phyloP scores from a whole-genome alignment of 257 asterid genomes.

The Mentha longifolia region DNA sequence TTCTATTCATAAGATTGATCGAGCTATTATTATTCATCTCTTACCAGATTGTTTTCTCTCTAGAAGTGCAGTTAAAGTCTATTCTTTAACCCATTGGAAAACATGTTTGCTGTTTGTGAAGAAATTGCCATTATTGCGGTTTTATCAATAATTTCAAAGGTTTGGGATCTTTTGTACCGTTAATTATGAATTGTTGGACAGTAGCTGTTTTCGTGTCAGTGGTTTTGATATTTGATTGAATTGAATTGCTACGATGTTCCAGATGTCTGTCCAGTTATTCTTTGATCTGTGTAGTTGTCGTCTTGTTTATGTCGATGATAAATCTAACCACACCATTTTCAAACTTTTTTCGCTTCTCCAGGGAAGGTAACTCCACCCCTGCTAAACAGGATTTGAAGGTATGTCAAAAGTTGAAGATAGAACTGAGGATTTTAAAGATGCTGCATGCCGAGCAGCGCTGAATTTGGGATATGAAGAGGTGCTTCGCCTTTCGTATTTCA shows the following conservation, averaged over 20 bases:
- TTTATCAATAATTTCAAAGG: not conserved
- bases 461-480: conserved; percentile 83
- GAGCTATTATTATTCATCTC: too few species aligned
- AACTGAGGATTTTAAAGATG: conserved; percentile 94
- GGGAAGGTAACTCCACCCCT: conserved; percentile 21
- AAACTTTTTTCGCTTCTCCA: not conserved
- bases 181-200: not conserved
- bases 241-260: not conserved
- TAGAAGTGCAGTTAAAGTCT: not conserved
- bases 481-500: conserved; percentile 1
- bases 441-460: conserved; percentile 74
- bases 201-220: conserved; percentile 2
- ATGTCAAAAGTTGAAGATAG: conserved; percentile 82
- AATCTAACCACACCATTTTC: not conserved
- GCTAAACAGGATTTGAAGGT: conserved; percentile 27
- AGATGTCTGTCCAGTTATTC: not conserved
- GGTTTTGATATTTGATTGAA: conserved; percentile 6
- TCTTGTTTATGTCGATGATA: conserved; percentile 1
- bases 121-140: not conserved
- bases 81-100: not conserved
- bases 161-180: not conserved
- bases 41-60: not conserved
- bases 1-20: too few species aligned
- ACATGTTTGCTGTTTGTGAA: not conserved
- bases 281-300: not conserved